phyloP scores from a whole-genome alignment of 805 yeast species.

The Tetrapisispora fleetii region DNA sequence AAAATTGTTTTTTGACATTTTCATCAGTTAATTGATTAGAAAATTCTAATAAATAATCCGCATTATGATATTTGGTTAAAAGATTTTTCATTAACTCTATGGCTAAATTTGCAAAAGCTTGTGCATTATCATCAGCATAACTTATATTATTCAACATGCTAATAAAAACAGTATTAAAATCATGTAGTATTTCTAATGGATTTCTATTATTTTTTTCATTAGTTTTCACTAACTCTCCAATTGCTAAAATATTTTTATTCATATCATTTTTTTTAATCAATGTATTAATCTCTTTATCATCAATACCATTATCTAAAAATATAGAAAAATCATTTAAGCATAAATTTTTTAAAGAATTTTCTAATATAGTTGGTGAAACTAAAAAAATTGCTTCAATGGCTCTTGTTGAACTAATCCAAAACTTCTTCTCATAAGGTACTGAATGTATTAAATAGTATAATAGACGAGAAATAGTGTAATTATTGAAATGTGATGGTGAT shows the following conservation, averaged over 20 bases:
- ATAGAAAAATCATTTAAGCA: constrained; percentile 2
- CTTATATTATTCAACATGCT: constrained; percentile 23
- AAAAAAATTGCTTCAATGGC: constrained; percentile 26
- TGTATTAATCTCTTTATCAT: background rate
- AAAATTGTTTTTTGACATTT: background rate
- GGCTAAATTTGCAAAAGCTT: constrained; percentile 5
- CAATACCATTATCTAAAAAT: background rate
- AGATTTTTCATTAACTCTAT: constrained; percentile 22
- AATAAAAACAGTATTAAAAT: constrained; percentile 27
- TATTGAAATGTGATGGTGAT: constrained; percentile 16
- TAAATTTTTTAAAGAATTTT: constrained; percentile 6
- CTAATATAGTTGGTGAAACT: constrained; percentile 13
- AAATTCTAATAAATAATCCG: constrained; percentile 5
- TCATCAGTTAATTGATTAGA: constrained; percentile 1
- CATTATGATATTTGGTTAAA: constrained; percentile 14
- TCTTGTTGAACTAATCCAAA: constrained; percentile 24
- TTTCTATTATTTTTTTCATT: constrained; percentile 23
- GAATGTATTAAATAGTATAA: constrained; percentile 8
- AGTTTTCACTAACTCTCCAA: constrained; percentile 21
- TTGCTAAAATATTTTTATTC: constrained; percentile 9
- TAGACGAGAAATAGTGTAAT: constrained; percentile 6
- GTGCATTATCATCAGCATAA: constrained; percentile 7
- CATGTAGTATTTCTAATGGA: constrained; percentile 23
- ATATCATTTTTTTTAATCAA: background rate
- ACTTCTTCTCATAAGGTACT: constrained; percentile 14